Evolutionary conservation across 768 basidiomycete species (phyloP), one percentile per base, ranked within the genome.

Genomic region (Mycena albidolilacea): DNA sequence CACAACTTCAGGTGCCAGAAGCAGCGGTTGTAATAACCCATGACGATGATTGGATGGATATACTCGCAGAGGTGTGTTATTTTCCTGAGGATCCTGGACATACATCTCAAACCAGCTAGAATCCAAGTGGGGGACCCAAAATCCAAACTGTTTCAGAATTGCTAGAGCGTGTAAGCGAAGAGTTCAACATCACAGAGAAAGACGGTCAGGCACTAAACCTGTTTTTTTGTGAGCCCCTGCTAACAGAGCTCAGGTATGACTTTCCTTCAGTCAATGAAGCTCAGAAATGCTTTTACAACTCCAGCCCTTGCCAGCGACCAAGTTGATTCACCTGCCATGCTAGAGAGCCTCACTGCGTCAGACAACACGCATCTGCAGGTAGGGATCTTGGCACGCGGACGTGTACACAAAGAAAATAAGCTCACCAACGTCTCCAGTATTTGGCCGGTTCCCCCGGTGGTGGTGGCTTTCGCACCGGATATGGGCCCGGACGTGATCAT

Each of bases 371-470:
- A 70, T 19, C 17, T 38, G 14, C 64, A 71, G 50, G 72, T 69
- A 23, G 67, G 4, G 23, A 54, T 17, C 35, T 59, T 21, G 46
- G 5, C 61, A 67, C 64, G 62, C 66, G 68, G 10, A 58, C 63
- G 72, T n/a, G 54, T 55, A 50, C 8, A n/a, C 9, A 17, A 55
- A 23, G 21, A 41, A 60, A 46, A 39, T 7, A 43, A 43, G 2
- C 48, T 50, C 48, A 50, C 10, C 37, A 46, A 61, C 57, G 14
- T 19, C 7, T 21, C 1, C 43, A 70, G 66, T 46, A 63, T 17
- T 58, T 38, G n/a, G 7, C 59, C 61, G 65, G 66, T 30, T 62
- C 71, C 37, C 71, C 54, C 54, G 62, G 71, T 10, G 71, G 71
- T 3, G 30, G 30, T 39, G 65, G 50, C 2, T 63, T 62, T 67